These are phyloP conservation scores for Naganishia randhawae DNA, from an alignment of 768 basidiomycete genomes.

Conservation along the genomic window DNA sequence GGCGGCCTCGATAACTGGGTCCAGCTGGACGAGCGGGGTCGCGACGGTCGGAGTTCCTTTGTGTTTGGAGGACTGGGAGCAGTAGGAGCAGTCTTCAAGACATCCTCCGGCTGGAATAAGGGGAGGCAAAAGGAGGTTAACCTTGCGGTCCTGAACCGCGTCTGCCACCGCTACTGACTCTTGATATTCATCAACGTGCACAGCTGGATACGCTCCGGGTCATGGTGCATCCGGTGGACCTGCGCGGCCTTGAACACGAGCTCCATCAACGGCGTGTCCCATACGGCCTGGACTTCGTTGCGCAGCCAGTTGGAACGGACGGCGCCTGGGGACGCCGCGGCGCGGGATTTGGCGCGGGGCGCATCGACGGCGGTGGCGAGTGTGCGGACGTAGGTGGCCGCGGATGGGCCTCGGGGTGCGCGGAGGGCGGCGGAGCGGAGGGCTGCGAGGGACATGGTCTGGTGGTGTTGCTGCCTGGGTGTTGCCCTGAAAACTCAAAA, in stretches of 20 bases:
- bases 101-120: constrained; percentile 75
- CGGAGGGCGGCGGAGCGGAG: background rate
- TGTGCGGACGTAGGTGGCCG: background rate
- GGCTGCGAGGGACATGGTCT: constrained; percentile 31
- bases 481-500: too few relatives aligned
- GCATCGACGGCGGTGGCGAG: background rate
- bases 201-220: constrained; percentile 85
- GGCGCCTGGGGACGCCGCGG: constrained; percentile 31
- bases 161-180: constrained; percentile 58
- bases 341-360: background rate
- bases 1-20: constrained; percentile 88
- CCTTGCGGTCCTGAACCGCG: background rate
- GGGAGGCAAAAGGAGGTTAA: background rate
- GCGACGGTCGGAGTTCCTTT: constrained; percentile 76
- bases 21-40: constrained; percentile 77
- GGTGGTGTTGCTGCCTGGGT: too few relatives aligned
- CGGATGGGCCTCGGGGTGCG: background rate
- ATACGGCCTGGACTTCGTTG: constrained; percentile 77
- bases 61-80: constrained; percentile 94
- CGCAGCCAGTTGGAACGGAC: constrained; percentile 69
- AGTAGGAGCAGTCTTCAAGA: constrained; percentile 95
- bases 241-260: constrained; percentile 80
- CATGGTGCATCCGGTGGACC: constrained; percentile 79
- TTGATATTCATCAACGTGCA: constrained; percentile 99
- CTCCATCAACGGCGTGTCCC: constrained; percentile 78